Evolutionary conservation across 768 basidiomycete genomes (phyloP).

Genomic region (Boletus rufocinnamomeus): DNA sequence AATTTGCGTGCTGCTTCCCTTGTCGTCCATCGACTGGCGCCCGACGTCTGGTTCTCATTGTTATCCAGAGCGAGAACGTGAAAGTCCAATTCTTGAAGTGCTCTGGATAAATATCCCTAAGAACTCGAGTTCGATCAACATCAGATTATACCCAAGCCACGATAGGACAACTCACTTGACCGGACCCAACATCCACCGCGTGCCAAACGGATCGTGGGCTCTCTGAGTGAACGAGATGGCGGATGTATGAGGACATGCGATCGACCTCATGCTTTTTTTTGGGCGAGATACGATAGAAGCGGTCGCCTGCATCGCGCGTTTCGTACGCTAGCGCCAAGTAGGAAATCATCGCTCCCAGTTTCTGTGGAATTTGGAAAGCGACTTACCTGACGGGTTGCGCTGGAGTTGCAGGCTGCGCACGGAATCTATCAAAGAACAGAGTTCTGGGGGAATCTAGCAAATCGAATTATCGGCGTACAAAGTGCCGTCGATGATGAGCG

Average conservation of each 20-base stretch:
- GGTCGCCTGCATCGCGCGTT: conserved; percentile 4
- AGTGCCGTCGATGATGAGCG: not conserved
- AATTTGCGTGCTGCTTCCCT: conserved; percentile 24
- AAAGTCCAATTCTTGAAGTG: conserved; percentile 37
- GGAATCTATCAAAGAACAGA: conserved; percentile 24
- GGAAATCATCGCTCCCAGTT: not conserved
- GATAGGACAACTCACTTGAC: conserved; percentile 49
- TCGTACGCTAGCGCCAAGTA: conserved; percentile 10
- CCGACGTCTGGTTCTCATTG: conserved; percentile 57
- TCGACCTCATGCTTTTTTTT: conserved; percentile 76
- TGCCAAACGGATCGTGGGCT: conserved; percentile 34
- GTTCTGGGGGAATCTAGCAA: conserved; percentile 27
- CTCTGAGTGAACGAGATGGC: conserved; percentile 34
- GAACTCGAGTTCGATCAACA: conserved; percentile 3
- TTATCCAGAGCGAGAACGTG: conserved; percentile 70
- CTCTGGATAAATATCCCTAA: conserved; percentile 66
- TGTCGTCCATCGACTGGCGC: conserved; percentile 50
- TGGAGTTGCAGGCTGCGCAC: conserved; percentile 30
- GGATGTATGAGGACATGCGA: conserved; percentile 60
- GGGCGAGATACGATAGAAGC: conserved; percentile 61
- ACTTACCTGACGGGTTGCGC: conserved; percentile 24
- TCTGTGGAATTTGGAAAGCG: not conserved
- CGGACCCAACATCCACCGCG: conserved; percentile 74
- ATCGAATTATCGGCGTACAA: not conserved
- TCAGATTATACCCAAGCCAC: not conserved